Evolutionary conservation across 805 yeast species (phyloP), one percentile per base, ranked within the genome.

Genomic region (Wickerhamiella brachini): DNA sequence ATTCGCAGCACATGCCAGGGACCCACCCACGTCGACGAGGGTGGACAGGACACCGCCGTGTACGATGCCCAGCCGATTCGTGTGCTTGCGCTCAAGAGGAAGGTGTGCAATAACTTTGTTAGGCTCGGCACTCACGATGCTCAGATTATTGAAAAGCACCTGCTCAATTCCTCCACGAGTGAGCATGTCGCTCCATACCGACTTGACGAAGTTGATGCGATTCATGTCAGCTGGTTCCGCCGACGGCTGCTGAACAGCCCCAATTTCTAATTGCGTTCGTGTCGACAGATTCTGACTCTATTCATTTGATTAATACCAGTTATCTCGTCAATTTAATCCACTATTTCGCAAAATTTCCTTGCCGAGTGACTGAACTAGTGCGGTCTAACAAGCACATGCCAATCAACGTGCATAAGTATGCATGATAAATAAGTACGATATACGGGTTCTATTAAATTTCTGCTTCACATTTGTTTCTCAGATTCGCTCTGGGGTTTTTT

Each of bases 41-140:
- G 69, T 59, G 15, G 73, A 69, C 24, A 71, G 56, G 4, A 70
- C 65, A 1, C 73, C 74, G 18, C 74, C 74, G 47, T 70, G 74
- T 37, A 71, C 61, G 17, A 64, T 66, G 34, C 65, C 60, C 13
- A 70, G 62, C 10, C 74, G 65, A 55, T 70, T 70, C 7, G 68
- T 62, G 54, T 70, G 74, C 47, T 55, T 53, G 44, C 60, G 54
- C 50, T 66, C 70, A 18, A 70, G 55, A 2, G 57, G 54, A 42
- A 70, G 51, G 23, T 60, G 59, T 47, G 68, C 57, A 7, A 54
- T 51, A 6, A 70, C 74, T 41, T 50, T 49, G 15, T 70, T 69
- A 3, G 66, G 65, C 26, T 29, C 49, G 10, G 72, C 71, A 13
- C 53, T 51, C 5, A 53, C 42, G 29, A 69, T 52, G 10, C 39